Evolutionary conservation across 225 moss, liverwort and hornwort species (phyloP), one percentile per base, ranked within the genome.

Genomic region (Ulota crispa): DNA sequence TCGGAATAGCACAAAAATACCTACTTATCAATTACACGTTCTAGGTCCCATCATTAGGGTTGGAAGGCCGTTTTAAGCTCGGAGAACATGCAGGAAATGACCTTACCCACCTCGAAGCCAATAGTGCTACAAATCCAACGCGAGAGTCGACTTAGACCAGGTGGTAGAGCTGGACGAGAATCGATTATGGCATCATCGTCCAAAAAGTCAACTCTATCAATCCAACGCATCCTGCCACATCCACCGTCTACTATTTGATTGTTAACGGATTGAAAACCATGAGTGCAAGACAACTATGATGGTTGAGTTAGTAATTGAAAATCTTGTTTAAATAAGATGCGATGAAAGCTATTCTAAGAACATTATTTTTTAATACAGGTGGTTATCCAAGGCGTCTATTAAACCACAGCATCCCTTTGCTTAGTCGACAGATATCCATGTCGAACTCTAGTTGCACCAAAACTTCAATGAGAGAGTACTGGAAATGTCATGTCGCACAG

Each of bases 41-140:
- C 42, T 42, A 42, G 11, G 42, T 42, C 42, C 42, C 42, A 42
- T 42, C 10, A 42, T 42, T 42, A 9, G 42, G 42, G 42, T 11
- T 42, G 42, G 42, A 11, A 42, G 42, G 11, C 42, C 42, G 42
- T 11, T 42, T 42, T 42, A 42, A 10, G 42, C 11, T 37, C 2
- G 42, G 42, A 42, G 42, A 42, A 42, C 42, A 11, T 42, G 11
- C 42, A 42, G 11, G 11, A 60, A 59, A 2, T 1, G 30, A 63
- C 8, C 54, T 68, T 56, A 77, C 69, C 69, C 65, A 89, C 89
- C 86, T 89, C 86, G 64, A 89, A 89, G 36, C 89, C 89, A 74
- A 79, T 79, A 20, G 89, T 87, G 84, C 84, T 85, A 73, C 89
- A 89, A 78, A 87, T 87, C 89, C 89, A 89, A 9, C 89, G 89